Conservation (phyloP, 768 basidiomycete species). For the Tubosaeta sp. region DNA sequence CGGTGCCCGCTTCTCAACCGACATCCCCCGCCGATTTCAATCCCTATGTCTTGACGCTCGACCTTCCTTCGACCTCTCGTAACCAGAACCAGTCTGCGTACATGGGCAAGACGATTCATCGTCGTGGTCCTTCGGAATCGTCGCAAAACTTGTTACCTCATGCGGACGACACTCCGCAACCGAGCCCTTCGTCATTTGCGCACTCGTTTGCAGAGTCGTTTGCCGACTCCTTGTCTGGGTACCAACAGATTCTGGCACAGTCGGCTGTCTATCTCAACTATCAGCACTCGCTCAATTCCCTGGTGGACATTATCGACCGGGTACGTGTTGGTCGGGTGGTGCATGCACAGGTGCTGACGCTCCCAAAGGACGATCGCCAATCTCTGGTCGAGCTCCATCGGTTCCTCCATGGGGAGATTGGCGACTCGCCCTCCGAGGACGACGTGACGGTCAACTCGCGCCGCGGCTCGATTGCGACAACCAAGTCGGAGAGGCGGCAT, state of each 20-base stretch:
- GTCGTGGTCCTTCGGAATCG: slow-evolving; percentile 67
- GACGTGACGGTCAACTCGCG: slow-evolving; percentile 16
- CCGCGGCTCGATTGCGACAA: slow-evolving; percentile 33
- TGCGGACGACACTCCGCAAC: slow-evolving; percentile 8
- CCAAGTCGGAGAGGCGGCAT: slow-evolving; percentile 60
- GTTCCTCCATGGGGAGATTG: slow-evolving; percentile 44
- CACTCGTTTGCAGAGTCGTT: slow-evolving; percentile 20
- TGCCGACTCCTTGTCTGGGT: slow-evolving; percentile 15
- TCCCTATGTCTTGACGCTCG: slow-evolving; percentile 17
- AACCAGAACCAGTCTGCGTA: slow-evolving; percentile 54
- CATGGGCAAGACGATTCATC: slow-evolving; percentile 39
- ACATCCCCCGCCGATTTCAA: slow-evolving; percentile 15
- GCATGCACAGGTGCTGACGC: slow-evolving; percentile 1
- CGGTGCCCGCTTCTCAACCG: slow-evolving; percentile 24
- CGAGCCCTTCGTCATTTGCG: slow-evolving; percentile 18
- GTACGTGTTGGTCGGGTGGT: slow-evolving; percentile 39
- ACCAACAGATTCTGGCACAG: slow-evolving; percentile 20
- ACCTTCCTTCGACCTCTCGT: slow-evolving; percentile 22
- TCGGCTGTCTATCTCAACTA: slow-evolving; percentile 70
- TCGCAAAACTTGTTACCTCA: slow-evolving; percentile 45
- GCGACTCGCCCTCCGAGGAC: slow-evolving; percentile 21
- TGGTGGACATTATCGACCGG: slow-evolving; percentile 73
- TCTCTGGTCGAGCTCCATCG: slow-evolving; percentile 74
- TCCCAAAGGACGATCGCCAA: slow-evolving; percentile 62
- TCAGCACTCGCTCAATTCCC: slow-evolving; percentile 75